Evolutionary conservation across 805 yeast genomes (phyloP), one percentile per base, ranked within the genome.

Genomic region (Candida vaughaniae): DNA sequence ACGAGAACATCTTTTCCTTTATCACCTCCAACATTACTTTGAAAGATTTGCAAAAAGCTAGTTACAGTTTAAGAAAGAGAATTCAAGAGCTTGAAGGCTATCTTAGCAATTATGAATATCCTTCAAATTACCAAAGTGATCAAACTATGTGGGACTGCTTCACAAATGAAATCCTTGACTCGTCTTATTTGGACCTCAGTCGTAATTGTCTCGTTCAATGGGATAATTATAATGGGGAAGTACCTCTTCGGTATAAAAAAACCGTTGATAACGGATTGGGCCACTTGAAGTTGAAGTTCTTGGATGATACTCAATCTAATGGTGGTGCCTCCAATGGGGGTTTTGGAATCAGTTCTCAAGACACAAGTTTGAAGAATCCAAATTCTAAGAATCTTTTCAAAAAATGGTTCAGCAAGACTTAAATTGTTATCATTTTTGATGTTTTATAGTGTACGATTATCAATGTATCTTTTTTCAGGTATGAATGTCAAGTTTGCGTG

Each of bases 11-110:
- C 9, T 60, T 51, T 39, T 66, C 71, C 20, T 69, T 70, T 48
- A 68, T 71, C 19, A 60, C 63, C 1, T 59, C 73, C 22, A 64
- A 66, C 43, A 60, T 70, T 25, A 64, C 73, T 2, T 52, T 71
- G 28, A 59, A 56, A 39, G 77, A 71, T 39, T 44, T 71, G 18
- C 74, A 66, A 46, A 64, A 63, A 41, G 64, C 64, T 38, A 55
- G 72, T 34, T 54, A 59, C 16, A 58, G 56, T 25, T 45, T 70
- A 17, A 51, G 58, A 45, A 47, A 45, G 18, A 62, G 54, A 36
- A 57, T 69, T 28, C 46, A 38, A 16, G 57, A 55, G 14, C 42
- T 64, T 14, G 64, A 66, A 33, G 36, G 32, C 9, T 55, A 49
- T 35, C 51, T 69, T 29, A 63, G 56, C 36, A 46, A 51, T 22